Base-by-base conservation (phyloP, 2,329 filamentous ascomycete species). In the Aspergillus pseudotamarii region DNA sequence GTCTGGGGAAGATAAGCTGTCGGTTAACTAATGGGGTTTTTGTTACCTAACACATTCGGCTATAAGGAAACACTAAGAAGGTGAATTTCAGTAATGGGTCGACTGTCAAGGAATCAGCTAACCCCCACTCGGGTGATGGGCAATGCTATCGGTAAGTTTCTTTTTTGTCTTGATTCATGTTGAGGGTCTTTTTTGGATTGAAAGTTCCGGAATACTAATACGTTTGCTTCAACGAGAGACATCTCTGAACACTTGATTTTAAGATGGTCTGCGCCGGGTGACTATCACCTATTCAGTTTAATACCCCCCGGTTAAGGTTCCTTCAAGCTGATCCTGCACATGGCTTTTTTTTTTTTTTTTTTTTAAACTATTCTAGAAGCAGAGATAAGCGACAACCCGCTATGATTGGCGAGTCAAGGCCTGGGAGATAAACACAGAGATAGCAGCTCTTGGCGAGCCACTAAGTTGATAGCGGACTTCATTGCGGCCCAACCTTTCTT, bases 31-130 rank as follows among this genome's bases (percentile, higher is more conserved):
- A 54, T 41, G 48, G 23, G 58, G 48, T 53, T 59, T 59, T 51
- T 41, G 50, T 59, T 59, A 59, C 58, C 58, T 59, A 59, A 59
- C 34, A 51, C 26, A 21, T 45, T 54, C 51, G 51, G 51, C 16
- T 55, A 38, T 55, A 38, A 19, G 51, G 21, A 38, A 34, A 53
- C 51, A 55, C 51, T 55, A 38, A 38, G n/a, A 36, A 23, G 21
- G 23, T 19, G 26, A 50, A 9, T 28, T 21, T 16, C 30, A 36
- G 9, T 11, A 4, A 21, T 19, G 16, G 48, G 16, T 30, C 48
- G 21, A 23, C 23, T 53, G 14, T 32, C 14, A 19, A 54, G 30
- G n/a, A 54, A 34, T 14, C 32, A 54, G 30, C 30, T 36, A 28
- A 36, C 30, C 30, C 48, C 51, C 30, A n/a, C 14, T 6, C 11